Conservation (phyloP, 169 alveolate species). For the Theileria sp. region DNA sequence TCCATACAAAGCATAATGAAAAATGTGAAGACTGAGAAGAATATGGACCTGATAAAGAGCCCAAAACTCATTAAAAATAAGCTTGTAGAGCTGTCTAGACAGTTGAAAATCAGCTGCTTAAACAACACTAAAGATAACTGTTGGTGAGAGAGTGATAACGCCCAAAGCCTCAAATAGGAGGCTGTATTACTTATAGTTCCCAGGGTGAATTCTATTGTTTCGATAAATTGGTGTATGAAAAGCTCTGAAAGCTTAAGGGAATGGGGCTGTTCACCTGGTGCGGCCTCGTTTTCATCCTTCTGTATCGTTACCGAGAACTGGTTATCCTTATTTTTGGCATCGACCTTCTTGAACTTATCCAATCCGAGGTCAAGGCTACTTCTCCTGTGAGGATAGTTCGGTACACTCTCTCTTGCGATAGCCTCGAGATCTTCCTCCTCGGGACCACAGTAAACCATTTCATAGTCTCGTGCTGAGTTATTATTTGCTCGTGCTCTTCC, state of each 20-base stretch:
- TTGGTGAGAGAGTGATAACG: slow-evolving; percentile 98
- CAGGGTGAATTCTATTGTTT: slow-evolving; percentile 97
- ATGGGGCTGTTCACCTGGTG: slow-evolving; percentile 64
- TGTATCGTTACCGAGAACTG: slow-evolving; percentile 49
- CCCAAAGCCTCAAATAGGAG: slow-evolving; percentile 98
- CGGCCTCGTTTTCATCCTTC: slow-evolving; percentile 61
- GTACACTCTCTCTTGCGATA: slow-evolving; percentile 33
- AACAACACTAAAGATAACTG: slow-evolving; percentile 93
- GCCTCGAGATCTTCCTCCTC: slow-evolving; percentile 42
- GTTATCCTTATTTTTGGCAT: not conserved
- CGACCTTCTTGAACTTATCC: slow-evolving; percentile 14
- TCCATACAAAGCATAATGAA: slow-evolving; percentile 98
- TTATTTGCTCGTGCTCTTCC: slow-evolving; percentile 7
- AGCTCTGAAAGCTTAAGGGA: slow-evolving; percentile 80
- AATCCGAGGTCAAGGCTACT: slow-evolving; percentile 9
- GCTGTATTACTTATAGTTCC: slow-evolving; percentile 99
- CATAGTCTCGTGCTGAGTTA: slow-evolving; percentile 42
- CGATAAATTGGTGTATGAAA: slow-evolving; percentile 94
- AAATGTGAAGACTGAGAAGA: slow-evolving; percentile 90
- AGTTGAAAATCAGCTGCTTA: slow-evolving; percentile 76
- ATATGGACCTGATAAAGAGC: slow-evolving; percentile 78
- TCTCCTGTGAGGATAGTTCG: slow-evolving; percentile 23
- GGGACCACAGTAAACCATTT: slow-evolving; percentile 62
- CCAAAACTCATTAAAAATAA: slow-evolving; percentile 42
- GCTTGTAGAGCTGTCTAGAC: slow-evolving; percentile 41